Conservation (phyloP, 2,329 filamentous ascomycete genomes). For the Pestalotiopsis sp. region DNA sequence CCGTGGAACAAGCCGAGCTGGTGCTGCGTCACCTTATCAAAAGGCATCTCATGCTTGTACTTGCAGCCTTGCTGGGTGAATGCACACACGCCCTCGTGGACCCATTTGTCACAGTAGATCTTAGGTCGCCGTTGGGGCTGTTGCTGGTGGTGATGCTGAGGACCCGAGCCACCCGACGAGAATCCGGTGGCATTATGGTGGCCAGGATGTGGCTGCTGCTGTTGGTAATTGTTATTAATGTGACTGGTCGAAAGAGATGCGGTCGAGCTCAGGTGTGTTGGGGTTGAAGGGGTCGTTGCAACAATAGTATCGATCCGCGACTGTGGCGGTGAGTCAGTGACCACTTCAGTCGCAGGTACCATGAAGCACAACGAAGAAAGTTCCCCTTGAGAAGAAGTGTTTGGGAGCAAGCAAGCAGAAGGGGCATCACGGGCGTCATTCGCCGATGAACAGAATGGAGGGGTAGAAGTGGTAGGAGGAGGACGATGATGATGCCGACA, state of each 20-base stretch:
- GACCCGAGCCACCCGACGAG: background rate
- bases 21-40: slow-evolving; percentile 64
- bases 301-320: slow-evolving; percentile 40
- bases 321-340: slow-evolving; percentile 21
- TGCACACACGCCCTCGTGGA: slow-evolving; percentile 81
- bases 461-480: background rate
- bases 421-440: background rate
- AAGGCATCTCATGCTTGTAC: slow-evolving; percentile 90
- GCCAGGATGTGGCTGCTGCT: background rate
- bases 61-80: slow-evolving; percentile 85
- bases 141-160: slow-evolving; percentile 5
- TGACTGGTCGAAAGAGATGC: slow-evolving; percentile 23
- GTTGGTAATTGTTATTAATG: background rate
- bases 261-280: slow-evolving; percentile 19
- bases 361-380: background rate
- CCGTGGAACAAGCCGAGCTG: slow-evolving; percentile 72
- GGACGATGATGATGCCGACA: background rate
- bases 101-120: slow-evolving; percentile 87
- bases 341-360: slow-evolving; percentile 14
- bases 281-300: slow-evolving; percentile 29
- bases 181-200: background rate
- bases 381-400: slow-evolving; percentile 5
- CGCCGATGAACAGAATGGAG: slow-evolving; percentile 6
- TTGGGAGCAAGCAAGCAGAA: background rate
- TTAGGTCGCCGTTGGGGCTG: slow-evolving; percentile 48